Percentiles rank a stretch among this genome's conserved stretches.
Evolutionary conservation across 2,329 filamentous ascomycete species (phyloP).

Genomic region (Alternaria infectoria): DNA sequence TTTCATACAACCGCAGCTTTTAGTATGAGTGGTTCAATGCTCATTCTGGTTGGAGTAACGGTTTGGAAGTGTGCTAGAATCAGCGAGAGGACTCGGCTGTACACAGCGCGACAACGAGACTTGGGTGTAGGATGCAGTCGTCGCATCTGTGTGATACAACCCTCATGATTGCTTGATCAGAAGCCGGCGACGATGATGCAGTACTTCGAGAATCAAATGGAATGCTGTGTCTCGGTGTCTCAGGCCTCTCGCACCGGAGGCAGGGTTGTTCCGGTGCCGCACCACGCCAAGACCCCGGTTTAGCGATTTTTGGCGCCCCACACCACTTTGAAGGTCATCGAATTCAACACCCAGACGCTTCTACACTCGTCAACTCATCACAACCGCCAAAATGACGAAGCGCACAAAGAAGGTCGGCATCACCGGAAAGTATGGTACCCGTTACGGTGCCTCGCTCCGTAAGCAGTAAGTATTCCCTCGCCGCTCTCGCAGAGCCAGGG

Average conservation of each 20-base stretch:
- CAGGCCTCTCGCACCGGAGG: neutral
- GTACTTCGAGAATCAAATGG: neutral
- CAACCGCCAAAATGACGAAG: conserved; percentile 63
- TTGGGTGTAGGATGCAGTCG: neutral
- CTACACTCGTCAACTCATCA: conserved; percentile 26
- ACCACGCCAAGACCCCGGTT: conserved; percentile 4
- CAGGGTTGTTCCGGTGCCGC: conserved; percentile 15
- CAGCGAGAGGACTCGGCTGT: neutral
- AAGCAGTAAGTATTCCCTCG: conserved; percentile 65
- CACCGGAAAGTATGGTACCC: conserved; percentile 96
- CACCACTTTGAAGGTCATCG: conserved; percentile 3
- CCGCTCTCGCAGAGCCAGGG: neutral
- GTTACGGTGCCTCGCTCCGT: conserved; percentile 98
- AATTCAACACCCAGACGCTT: conserved; percentile 23
- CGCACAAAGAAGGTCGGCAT: conserved; percentile 78
- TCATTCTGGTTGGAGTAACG: neutral
- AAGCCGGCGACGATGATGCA: neutral
- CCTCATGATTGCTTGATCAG: neutral
- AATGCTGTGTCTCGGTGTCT: neutral
- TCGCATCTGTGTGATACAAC: neutral
- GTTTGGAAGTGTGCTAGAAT: neutral
- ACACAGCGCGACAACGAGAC: neutral
- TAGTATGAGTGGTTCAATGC: neutral
- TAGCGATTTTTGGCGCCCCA: conserved; percentile 12
- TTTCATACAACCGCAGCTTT: neutral